These are phyloP conservation scores for Rhizopus arrhizus DNA, from an alignment of 371 early-diverging fungal species.

Conservation along the genomic window DNA sequence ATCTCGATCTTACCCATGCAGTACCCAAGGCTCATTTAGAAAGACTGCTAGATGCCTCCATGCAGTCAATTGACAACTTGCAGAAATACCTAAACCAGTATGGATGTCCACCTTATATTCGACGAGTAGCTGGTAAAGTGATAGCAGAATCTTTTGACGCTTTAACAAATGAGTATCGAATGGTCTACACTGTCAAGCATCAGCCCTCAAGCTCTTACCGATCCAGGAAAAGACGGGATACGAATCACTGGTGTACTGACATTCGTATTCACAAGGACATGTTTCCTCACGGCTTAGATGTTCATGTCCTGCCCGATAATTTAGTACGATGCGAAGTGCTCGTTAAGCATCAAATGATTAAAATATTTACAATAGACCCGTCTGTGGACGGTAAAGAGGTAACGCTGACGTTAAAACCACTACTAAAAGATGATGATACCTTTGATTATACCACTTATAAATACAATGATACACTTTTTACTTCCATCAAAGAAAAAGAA, in stretches of 20 bases:
- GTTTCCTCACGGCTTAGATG: conserved; percentile 46
- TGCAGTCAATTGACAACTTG: conserved; percentile 38
- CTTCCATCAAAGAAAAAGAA: neutral
- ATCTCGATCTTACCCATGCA: conserved; percentile 51
- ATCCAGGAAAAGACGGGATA: conserved; percentile 26
- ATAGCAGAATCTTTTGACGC: conserved; percentile 39
- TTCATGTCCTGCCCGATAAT: conserved; percentile 34
- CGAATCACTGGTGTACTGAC: conserved; percentile 44
- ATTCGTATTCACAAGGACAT: conserved; percentile 39
- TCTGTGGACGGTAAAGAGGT: conserved; percentile 48
- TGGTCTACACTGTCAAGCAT: conserved; percentile 44
- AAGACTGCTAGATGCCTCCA: conserved; percentile 15
- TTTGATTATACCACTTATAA: conserved; percentile 10
- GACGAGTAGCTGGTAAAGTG: conserved; percentile 53
- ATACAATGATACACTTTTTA: conserved; percentile 5
- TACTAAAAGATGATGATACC: neutral
- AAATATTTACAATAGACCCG: conserved; percentile 37
- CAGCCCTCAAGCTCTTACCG: conserved; percentile 45
- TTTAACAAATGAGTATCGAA: conserved; percentile 25
- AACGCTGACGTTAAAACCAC: conserved; percentile 25
- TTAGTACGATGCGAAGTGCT: conserved; percentile 36
- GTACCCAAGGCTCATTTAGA: conserved; percentile 42
- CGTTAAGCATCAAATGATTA: conserved; percentile 30
- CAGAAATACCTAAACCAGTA: conserved; percentile 44
- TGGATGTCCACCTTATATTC: conserved; percentile 62